Percentiles rank a stretch among this genome's conserved stretches.
Conservation (phyloP, 495 filamentous ascomycete species). For the Glarea lozoyensis region DNA sequence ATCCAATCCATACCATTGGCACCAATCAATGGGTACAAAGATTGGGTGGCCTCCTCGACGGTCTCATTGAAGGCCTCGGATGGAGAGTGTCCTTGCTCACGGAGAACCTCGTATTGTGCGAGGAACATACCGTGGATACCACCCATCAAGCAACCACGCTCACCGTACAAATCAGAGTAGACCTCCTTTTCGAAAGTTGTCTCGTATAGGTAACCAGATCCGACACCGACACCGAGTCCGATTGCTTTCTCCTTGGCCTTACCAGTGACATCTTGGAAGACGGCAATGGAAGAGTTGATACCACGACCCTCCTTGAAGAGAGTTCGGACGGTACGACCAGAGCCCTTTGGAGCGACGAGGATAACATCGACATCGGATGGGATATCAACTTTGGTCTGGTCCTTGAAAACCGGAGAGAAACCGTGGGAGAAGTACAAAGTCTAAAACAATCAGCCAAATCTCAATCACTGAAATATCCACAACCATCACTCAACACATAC, state of each 20-base stretch:
- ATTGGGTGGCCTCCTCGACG: slow-evolving; percentile 98
- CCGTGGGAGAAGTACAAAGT: slow-evolving; percentile 99
- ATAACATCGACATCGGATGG: slow-evolving; percentile 95
- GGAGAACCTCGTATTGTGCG: slow-evolving; percentile 99
- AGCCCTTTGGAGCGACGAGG: slow-evolving; percentile 97
- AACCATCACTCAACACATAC: slow-evolving; percentile 33
- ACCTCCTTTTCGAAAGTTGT: slow-evolving; percentile 99
- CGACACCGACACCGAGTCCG: slow-evolving; percentile 92
- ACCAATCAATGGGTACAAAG: slow-evolving; percentile 93
- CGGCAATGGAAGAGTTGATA: slow-evolving; percentile 98
- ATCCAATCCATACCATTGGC: slow-evolving; percentile 99
- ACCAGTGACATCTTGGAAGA: slow-evolving; percentile 97
- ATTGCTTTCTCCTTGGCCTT: slow-evolving; percentile 97
- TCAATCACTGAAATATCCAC: not conserved
- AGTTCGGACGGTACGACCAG: slow-evolving; percentile 93
- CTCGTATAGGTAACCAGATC: slow-evolving; percentile 97
- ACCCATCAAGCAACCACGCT: slow-evolving; percentile 99
- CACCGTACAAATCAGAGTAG: slow-evolving; percentile 97
- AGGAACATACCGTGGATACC: slow-evolving; percentile 99
- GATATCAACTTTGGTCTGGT: slow-evolving; percentile 96
- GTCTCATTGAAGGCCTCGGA: slow-evolving; percentile 99
- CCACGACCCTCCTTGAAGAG: slow-evolving; percentile 97
- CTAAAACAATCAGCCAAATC: slow-evolving; percentile 31
- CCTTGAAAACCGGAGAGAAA: slow-evolving; percentile 99
- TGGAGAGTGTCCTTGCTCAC: slow-evolving; percentile 92